Base-by-base conservation (phyloP, 768 basidiomycete species). In the Leccinum aurantiacum region DNA sequence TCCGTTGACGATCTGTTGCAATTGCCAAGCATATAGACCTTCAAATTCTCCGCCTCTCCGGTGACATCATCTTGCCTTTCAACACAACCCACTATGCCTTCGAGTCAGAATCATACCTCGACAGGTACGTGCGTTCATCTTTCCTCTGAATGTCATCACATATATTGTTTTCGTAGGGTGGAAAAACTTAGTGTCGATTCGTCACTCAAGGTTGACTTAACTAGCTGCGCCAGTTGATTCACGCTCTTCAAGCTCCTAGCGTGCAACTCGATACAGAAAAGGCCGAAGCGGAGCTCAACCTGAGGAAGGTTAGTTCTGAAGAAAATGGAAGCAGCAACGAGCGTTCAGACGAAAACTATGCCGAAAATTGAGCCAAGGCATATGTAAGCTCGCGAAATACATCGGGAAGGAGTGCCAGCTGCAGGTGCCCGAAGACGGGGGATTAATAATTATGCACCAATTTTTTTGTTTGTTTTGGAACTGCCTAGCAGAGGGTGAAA, bases 31-130 rank as follows among this genome's bases (percentile, higher is more conserved):
- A 85, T 66, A 72, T 90, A 3, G 89, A 89, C 53, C 75, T 91
- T 11, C 68, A 87, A 60, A 75, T 81, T 9, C 76, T 91, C 17
- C 80, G 87, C 19, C 61, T 90, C 15, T 78, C 80, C 3, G 86
- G 90, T 64, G 79, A 84, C 14, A 77, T 90, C 53, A 74, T 90
- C 37, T 67, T 92, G 7, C 90, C 90, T 3, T 70, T 91, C 52
- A 91, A 91, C 69, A 89, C 88, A 14, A 90, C 90, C 0, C 86
- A 90, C 57, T 91, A 91, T 70, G 76, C 89, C 3, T 64, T 84
- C 13, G 87, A 90, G 68, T 76, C 91, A 19, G 75, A 78, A 46
- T 74, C 79, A 9, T 91, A 91, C 64, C 78, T 89, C 11, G 77
- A 79, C 38, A 79, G 76, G 88, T 90, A 67, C 62, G 82, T 65